Percentiles rank a stretch among this genome's conserved stretches.
These are phyloP conservation scores for Saccharomyces cerevisiae DNA, from an alignment of 805 yeast genomes.

Conservation along the genomic window DNA sequence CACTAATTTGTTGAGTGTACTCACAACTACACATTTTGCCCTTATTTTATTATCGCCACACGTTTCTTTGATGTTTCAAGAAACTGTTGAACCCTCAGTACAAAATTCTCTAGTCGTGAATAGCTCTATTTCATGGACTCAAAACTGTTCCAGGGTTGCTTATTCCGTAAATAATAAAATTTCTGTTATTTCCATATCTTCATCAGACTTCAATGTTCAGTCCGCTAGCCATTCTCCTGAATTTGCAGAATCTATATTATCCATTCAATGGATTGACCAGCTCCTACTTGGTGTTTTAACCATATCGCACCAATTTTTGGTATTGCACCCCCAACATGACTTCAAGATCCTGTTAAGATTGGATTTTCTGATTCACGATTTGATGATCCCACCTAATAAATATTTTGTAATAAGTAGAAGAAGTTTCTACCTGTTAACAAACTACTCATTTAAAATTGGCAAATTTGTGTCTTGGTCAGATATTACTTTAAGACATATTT, in stretches of 20 bases:
- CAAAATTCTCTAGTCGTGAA: constrained; percentile 2
- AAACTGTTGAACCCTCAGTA: constrained; percentile 1
- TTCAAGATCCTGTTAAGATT: constrained; percentile 10
- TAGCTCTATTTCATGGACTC: constrained; percentile 14
- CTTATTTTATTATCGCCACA: constrained; percentile 11
- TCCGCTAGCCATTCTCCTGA: neutral
- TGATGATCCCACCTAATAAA: constrained; percentile 22
- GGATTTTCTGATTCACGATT: constrained; percentile 21
- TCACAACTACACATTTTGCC: constrained; percentile 17
- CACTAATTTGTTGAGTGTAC: constrained; percentile 17
- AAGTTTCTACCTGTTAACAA: constrained; percentile 18
- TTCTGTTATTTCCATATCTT: constrained; percentile 2
- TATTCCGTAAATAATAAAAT: constrained; percentile 13
- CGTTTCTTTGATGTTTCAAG: constrained; percentile 6
- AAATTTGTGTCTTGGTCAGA: constrained; percentile 28
- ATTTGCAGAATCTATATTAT: constrained; percentile 13
- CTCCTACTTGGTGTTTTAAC: constrained; percentile 19
- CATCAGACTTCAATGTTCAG: neutral
- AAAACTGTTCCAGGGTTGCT: constrained; percentile 12
- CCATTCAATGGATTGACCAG: constrained; percentile 20
- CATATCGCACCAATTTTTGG: constrained; percentile 21
- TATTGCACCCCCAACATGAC: constrained; percentile 10
- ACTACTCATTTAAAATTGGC: constrained; percentile 23
- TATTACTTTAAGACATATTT: constrained; percentile 22
- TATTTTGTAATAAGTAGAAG: constrained; percentile 15